Conservation (phyloP, 352 stramenopile genomes). For the Phytopythium kandeliae region DNA sequence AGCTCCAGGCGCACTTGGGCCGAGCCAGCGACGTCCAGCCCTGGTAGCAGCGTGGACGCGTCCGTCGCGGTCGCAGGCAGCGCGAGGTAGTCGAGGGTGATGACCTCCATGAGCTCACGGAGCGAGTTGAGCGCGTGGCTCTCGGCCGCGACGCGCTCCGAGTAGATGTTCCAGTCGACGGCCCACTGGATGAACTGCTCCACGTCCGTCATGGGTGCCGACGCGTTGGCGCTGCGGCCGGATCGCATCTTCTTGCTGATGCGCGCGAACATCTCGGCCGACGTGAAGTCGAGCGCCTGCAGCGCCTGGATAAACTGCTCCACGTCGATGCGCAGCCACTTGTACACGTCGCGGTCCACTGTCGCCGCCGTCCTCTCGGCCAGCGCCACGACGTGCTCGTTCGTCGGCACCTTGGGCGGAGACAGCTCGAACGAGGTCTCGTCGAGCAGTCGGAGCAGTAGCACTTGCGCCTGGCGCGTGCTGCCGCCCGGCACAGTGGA, state of each 20-base stretch:
- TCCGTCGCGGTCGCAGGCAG: conserved; percentile 18
- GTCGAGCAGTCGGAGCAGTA: conserved; percentile 62
- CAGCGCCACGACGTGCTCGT: conserved; percentile 64
- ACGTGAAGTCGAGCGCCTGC: conserved; percentile 53
- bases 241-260: conserved; percentile 6
- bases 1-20: conserved; percentile 51
- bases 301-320: conserved; percentile 63
- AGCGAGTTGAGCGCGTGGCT: conserved; percentile 76
- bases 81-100: conserved; percentile 70
- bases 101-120: conserved; percentile 69
- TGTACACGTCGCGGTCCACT: conserved; percentile 59
- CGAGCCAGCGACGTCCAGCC: conserved; percentile 48
- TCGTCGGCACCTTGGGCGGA: conserved; percentile 50
- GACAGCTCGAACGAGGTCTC: conserved; percentile 61
- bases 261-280: conserved; percentile 13
- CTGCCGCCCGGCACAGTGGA: conserved; percentile 18
- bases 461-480: conserved; percentile 48
- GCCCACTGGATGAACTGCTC: conserved; percentile 70
- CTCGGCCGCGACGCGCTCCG: conserved; percentile 72
- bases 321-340: conserved; percentile 78
- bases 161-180: conserved; percentile 83
- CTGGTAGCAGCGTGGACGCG: conserved; percentile 47
- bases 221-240: conserved; percentile 26
- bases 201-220: conserved; percentile 24
- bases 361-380: conserved; percentile 55